Evolutionary conservation across 148 eudicot genomes (phyloP).

Genomic region (Camellia lanceoleosa): DNA sequence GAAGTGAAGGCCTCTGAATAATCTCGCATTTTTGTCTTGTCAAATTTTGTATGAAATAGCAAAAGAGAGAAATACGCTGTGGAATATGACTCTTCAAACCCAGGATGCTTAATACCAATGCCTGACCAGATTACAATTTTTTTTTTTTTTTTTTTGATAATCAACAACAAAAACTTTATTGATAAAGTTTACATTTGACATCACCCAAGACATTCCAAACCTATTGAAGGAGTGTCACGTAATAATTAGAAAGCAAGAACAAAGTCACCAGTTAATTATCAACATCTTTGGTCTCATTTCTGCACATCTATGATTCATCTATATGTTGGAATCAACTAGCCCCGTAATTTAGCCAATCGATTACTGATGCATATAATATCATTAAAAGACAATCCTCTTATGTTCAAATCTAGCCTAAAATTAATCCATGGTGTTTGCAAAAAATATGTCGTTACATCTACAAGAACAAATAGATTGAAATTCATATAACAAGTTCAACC

Average conservation of each 20-base stretch:
- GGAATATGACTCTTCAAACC: too few species aligned
- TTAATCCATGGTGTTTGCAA: background rate
- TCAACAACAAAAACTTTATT: too few species aligned
- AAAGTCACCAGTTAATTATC: background rate
- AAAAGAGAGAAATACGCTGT: too few species aligned
- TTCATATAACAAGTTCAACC: background rate
- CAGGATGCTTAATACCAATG: background rate
- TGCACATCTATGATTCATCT: background rate
- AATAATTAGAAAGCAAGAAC: background rate
- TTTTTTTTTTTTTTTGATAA: too few species aligned
- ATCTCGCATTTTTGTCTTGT: too few species aligned
- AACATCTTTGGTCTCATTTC: conserved; percentile 2
- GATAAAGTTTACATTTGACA: background rate
- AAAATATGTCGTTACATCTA: background rate
- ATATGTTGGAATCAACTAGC: too few species aligned
- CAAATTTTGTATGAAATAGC: too few species aligned
- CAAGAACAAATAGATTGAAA: background rate
- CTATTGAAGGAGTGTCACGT: background rate
- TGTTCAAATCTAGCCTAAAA: background rate
- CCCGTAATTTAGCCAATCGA: background rate
- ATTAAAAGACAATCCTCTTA: background rate
- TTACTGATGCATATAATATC: background rate
- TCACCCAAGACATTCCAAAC: background rate
- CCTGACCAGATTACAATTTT: background rate
- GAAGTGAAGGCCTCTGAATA: too few species aligned